These are phyloP conservation scores for Lactarius pseudohatsudake DNA, from an alignment of 768 basidiomycete species.

Conservation along the genomic window DNA sequence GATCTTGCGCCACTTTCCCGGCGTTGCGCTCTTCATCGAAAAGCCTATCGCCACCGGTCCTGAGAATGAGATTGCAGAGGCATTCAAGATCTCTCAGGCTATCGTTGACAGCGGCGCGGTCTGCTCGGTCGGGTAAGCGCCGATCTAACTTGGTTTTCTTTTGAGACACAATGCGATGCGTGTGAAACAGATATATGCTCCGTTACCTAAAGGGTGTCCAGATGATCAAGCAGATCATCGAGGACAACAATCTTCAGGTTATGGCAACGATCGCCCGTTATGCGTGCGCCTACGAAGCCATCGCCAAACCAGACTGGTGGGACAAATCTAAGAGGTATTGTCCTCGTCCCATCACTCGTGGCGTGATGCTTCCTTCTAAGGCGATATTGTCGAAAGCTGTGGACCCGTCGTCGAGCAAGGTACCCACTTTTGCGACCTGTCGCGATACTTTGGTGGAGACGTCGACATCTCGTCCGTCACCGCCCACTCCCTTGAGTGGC, in stretches of 20 bases:
- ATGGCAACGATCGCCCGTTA: slow-evolving; percentile 97
- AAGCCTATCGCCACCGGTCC: slow-evolving; percentile 90
- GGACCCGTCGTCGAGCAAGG: slow-evolving; percentile 89
- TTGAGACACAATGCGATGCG: neutral
- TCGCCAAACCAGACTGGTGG: slow-evolving; percentile 90
- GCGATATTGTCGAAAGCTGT: slow-evolving; percentile 43
- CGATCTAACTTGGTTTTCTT: neutral
- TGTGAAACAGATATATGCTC: slow-evolving; percentile 76
- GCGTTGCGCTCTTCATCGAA: slow-evolving; percentile 86
- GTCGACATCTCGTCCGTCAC: slow-evolving; percentile 78
- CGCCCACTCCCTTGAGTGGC: slow-evolving; percentile 91
- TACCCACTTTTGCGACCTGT: slow-evolving; percentile 96
- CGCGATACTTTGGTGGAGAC: slow-evolving; percentile 95
- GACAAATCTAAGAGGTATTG: slow-evolving; percentile 80
- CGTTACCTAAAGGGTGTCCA: slow-evolving; percentile 92
- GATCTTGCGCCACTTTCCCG: slow-evolving; percentile 84
- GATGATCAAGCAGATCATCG: slow-evolving; percentile 94
- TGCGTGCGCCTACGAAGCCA: slow-evolving; percentile 81
- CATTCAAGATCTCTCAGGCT: slow-evolving; percentile 67
- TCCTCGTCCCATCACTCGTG: neutral
- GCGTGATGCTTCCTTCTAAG: neutral
- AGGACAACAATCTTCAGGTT: slow-evolving; percentile 90
- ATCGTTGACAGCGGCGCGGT: slow-evolving; percentile 71
- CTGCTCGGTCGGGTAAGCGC: slow-evolving; percentile 81
- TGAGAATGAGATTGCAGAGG: slow-evolving; percentile 61